phyloP scores from a whole-genome alignment of 1,139 yeast genomes.

The Geotrichum australiense region DNA sequence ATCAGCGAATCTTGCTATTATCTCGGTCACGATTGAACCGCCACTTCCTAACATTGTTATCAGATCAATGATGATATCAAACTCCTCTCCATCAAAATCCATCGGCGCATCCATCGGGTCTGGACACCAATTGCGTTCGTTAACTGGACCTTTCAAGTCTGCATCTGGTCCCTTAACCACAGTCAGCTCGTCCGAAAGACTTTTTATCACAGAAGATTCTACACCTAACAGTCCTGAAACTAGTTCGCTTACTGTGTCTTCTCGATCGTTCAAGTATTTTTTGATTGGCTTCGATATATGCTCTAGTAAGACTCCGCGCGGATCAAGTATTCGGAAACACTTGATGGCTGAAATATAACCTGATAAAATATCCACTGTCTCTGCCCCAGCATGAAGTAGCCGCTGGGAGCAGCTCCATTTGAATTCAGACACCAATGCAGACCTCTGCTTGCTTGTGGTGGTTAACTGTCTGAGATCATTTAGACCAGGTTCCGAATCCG shows the following conservation, averaged over 20 bases:
- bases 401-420: constrained; percentile 43
- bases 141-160: constrained; percentile 7
- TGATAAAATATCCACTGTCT: constrained; percentile 66
- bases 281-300: constrained; percentile 71
- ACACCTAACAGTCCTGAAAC: constrained; percentile 66
- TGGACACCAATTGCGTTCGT: constrained; percentile 59
- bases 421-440: constrained; percentile 50
- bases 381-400: constrained; percentile 73
- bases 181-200: constrained; percentile 48
- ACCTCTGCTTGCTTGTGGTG: constrained; percentile 38
- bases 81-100: constrained; percentile 50
- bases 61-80: constrained; percentile 65
- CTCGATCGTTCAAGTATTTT: constrained; percentile 56
- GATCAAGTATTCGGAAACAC: constrained; percentile 72
- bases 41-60: constrained; percentile 73
- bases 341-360: constrained; percentile 67
- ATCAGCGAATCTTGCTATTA: constrained; percentile 58
- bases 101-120: constrained; percentile 93
- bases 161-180: constrained; percentile 16
- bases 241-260: constrained; percentile 63
- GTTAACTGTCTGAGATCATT: constrained; percentile 53
- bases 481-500: constrained; percentile 52
- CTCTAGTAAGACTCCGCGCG: constrained; percentile 76
- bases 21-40: constrained; percentile 65
- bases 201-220: constrained; percentile 41